Evolutionary conservation across 208 protist species (phyloP), one percentile per base, ranked within the genome.

Genomic region (Vickermania spadyakhi): DNA sequence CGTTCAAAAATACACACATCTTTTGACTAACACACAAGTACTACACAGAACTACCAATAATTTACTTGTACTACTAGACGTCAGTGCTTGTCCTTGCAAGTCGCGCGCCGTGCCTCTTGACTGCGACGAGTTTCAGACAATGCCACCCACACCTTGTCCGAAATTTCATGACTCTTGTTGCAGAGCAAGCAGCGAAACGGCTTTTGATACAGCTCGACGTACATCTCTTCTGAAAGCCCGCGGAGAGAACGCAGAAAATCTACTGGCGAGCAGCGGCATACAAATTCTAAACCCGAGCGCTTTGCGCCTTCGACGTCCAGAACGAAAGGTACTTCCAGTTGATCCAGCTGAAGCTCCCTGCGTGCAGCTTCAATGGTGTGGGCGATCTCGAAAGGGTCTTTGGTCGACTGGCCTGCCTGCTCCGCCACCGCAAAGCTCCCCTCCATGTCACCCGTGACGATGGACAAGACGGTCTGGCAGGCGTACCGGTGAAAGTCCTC

Each of bases 241-340:
- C 31, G 28, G 13, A 83, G 53, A 25, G 75, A 70, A 31, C 57
- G 25, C 41, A 89, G 22, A 36, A 90, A 63, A 52, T 76, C 68
- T 3, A 30, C 30, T 52, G 80, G 84, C 14, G 65, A 78, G 68
- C 86, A 93, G 21, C 86, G 80, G 56, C 86, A 93, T 67, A 89
- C 88, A 58, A 87, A 93, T 60, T 93, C 82, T 0, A 93, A 29
- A 28, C 72, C 69, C 25, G 79, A 82, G 26, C 86, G 82, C 57
- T 59, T 59, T 14, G 72, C 42, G 23, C 68, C 68, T 5, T 60
- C 45, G 4, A 58, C 60, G 14, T 77, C 73, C 5, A 89, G 66
- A 0, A 26, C 13, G 7, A 55, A 28, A 18, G 52, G 45, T 3
- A 85, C 28, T 7, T 31, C 18, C 3, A 74, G 21, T 21, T 76